phyloP scores from a whole-genome alignment of 768 basidiomycete genomes.

The Suillus lakei region DNA sequence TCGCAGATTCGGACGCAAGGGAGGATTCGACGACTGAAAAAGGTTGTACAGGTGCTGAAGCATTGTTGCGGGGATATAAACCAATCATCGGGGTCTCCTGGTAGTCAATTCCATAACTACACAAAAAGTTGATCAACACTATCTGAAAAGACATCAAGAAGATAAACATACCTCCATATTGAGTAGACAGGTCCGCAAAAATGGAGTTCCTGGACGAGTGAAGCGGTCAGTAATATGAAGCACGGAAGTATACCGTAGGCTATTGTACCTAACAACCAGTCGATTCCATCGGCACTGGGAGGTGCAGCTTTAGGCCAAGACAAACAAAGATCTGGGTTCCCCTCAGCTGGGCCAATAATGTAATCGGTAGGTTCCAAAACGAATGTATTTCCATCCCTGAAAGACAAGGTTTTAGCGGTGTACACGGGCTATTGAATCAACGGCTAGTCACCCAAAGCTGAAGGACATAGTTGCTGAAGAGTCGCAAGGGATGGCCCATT shows the following conservation, averaged over 20 bases:
- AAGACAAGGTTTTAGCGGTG: conserved; percentile 8
- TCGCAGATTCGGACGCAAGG: conserved; percentile 65
- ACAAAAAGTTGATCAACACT: conserved; percentile 11
- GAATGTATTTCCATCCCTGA: conserved; percentile 45
- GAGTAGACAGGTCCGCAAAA: conserved; percentile 81
- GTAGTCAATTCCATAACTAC: conserved; percentile 73
- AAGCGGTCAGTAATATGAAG: background rate
- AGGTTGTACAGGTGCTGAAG: conserved; percentile 46
- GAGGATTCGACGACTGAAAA: conserved; percentile 50
- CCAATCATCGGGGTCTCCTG: conserved; percentile 81
- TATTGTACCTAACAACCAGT: conserved; percentile 76
- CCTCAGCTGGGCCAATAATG: conserved; percentile 69
- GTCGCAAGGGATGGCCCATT: conserved; percentile 79
- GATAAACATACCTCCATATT: conserved; percentile 64
- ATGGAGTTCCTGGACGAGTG: conserved; percentile 54
- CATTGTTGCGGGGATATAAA: conserved; percentile 64
- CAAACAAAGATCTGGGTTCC: conserved; percentile 69
- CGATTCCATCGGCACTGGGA: conserved; percentile 74
- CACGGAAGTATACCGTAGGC: background rate
- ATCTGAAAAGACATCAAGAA: background rate
- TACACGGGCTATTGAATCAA: background rate
- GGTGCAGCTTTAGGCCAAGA: conserved; percentile 73
- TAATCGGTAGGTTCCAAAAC: conserved; percentile 77
- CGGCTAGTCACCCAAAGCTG: conserved; percentile 62
- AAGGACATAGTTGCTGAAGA: conserved; percentile 63